Evolutionary conservation across 2,329 filamentous ascomycete genomes (phyloP).

Genomic region (Alternaria triticimaculans): DNA sequence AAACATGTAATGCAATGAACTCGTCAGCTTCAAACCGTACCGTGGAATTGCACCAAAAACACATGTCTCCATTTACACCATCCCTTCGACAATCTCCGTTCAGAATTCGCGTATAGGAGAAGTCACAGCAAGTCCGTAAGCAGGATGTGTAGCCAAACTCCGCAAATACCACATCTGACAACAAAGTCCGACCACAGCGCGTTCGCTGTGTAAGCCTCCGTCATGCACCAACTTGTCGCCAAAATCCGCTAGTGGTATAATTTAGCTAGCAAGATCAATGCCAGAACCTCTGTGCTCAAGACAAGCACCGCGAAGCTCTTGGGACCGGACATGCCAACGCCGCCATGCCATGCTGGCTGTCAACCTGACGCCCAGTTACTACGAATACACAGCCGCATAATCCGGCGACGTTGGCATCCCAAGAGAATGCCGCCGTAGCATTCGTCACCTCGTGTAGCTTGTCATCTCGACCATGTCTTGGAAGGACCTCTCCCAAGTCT

Average conservation of each 20-base stretch:
- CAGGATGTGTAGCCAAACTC: background rate
- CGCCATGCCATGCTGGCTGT: background rate
- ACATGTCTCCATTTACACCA: background rate
- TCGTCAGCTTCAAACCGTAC: background rate
- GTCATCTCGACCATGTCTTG: background rate
- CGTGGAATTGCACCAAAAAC: background rate
- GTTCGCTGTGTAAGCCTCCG: background rate
- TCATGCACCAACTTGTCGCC: background rate
- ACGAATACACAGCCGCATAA: background rate
- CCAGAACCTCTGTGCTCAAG: background rate
- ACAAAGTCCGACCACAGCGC: background rate
- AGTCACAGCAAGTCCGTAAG: background rate
- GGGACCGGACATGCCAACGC: background rate
- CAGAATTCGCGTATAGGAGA: background rate
- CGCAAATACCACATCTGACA: background rate
- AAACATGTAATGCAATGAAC: background rate
- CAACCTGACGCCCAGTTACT: background rate
- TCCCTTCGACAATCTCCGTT: background rate
- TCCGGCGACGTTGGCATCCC: background rate
- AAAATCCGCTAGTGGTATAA: background rate
- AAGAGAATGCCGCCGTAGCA: background rate
- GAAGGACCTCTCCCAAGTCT: background rate
- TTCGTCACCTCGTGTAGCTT: background rate
- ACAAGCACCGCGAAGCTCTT: slow-evolving; percentile 1
- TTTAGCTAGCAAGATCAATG: background rate